phyloP scores from a whole-genome alignment of 2,329 filamentous ascomycete species.

The Colletotrichum orchidophilum region DNA sequence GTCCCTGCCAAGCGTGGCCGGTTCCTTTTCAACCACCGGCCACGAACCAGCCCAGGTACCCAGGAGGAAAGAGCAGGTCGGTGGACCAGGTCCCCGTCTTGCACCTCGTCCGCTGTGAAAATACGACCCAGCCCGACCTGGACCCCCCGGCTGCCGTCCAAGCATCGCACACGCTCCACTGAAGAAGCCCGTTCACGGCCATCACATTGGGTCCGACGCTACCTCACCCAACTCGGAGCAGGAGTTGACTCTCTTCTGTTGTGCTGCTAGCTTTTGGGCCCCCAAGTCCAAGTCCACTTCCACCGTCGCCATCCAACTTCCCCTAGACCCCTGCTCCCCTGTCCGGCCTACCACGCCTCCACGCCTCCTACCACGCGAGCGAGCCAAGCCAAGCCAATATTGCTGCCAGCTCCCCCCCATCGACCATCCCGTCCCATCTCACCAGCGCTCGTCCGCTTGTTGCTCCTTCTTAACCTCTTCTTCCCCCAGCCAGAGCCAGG shows the following conservation, averaged over 20 bases:
- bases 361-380: constrained; percentile 17
- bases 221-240: neutral
- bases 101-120: neutral
- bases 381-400: constrained; percentile 31
- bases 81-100: neutral
- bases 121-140: constrained; percentile 8
- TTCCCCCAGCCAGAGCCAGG: constrained; percentile 14
- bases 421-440: constrained; percentile 9
- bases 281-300: neutral
- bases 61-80: neutral
- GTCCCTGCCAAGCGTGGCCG: constrained; percentile 17
- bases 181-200: constrained; percentile 18
- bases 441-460: neutral
- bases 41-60: constrained; percentile 26
- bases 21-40: neutral
- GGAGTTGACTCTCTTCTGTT: neutral
- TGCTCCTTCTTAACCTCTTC: constrained; percentile 12
- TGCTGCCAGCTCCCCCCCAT: constrained; percentile 9
- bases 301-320: neutral
- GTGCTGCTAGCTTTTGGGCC: constrained; percentile 23
- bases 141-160: constrained; percentile 2
- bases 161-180: constrained; percentile 15
- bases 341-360: neutral
- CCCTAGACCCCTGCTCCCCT: constrained; percentile 14
- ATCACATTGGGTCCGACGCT: constrained; percentile 7